Conservation (phyloP, 1,139 yeast species). For the Pichia sp. region DNA sequence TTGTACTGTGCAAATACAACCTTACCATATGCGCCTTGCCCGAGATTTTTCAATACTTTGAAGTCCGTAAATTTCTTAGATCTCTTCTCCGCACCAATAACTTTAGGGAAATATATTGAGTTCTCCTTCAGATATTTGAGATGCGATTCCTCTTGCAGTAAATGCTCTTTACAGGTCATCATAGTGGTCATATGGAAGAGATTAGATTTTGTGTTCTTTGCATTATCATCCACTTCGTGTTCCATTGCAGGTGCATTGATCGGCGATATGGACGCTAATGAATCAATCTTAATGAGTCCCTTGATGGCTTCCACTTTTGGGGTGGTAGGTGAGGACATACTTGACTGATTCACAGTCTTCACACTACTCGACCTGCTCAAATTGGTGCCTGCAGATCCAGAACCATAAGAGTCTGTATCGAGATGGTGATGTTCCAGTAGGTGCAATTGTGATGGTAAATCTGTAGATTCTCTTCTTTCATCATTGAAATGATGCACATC, state of each 20-base stretch:
- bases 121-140: slow-evolving; percentile 25
- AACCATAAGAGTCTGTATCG: slow-evolving; percentile 9
- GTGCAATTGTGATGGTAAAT: slow-evolving; percentile 51
- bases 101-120: slow-evolving; percentile 40
- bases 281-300: slow-evolving; percentile 3
- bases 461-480: slow-evolving; percentile 10
- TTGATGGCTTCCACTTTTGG: slow-evolving; percentile 2
- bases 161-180: slow-evolving; percentile 9
- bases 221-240: background rate
- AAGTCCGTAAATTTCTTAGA: slow-evolving; percentile 69
- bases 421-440: slow-evolving; percentile 20
- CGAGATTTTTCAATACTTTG: slow-evolving; percentile 65
- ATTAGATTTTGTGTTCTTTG: background rate
- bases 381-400: slow-evolving; percentile 5
- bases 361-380: slow-evolving; percentile 28
- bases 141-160: slow-evolving; percentile 27
- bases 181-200: slow-evolving; percentile 4
- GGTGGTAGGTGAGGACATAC: slow-evolving; percentile 5
- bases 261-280: background rate
- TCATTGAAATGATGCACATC: slow-evolving; percentile 5
- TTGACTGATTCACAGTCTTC: slow-evolving; percentile 27
- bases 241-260: background rate
- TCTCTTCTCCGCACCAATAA: slow-evolving; percentile 54
- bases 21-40: slow-evolving; percentile 95
- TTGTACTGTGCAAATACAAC: slow-evolving; percentile 74